Base-by-base conservation (phyloP, 345 rosid species). In the Eucalyptus microcorys region DNA sequence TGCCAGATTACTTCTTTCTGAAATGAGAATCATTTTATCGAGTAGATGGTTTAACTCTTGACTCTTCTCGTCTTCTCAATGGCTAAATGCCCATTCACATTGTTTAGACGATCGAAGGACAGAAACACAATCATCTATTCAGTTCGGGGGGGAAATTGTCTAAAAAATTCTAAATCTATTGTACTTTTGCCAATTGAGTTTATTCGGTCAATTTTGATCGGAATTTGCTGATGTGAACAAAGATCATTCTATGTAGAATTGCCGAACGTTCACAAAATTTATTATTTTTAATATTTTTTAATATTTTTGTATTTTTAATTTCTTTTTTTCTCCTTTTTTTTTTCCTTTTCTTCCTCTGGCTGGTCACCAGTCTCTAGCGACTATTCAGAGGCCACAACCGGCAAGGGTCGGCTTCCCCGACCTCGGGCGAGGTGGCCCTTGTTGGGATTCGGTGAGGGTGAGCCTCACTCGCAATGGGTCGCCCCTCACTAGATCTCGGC, bases 321-420 rank as follows among this genome's bases (percentile, higher is more conserved):
- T 15, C 1, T 49, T 49, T 49, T 49, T 14, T 15, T 15, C 2
- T 0, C 0, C 0, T 15, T 5, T 16, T 16, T 16, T 16, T 6
- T 16, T 6, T 7, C 7, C 2, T 50, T 16, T 50, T 16, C 21
- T 16, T 16, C 8, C 8, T 49, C 8, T 49, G 0, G 0, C 0
- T 0, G 0, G 0, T 49, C 1, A 3, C 8, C 52, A 5, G 0
- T 49, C 53, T 16, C 1, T 0, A 0, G 21, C 1, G 0, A 6
- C 0, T 6, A 0, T 3, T 7, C 1, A 16, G 0, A 50, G 53
- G 3, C 53, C 53, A 16, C 0, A 3, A 49, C 0, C 0, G 0
- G 2, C 2, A 6, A 49, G 53, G 53, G 8, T 49, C 1, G 0
- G 1, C 53, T 21, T 49, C 21, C 19, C 0, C 0, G 1, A 0